These are phyloP conservation scores for Curvularia lunata DNA, from an alignment of 2,329 filamentous ascomycete species.

Conservation along the genomic window DNA sequence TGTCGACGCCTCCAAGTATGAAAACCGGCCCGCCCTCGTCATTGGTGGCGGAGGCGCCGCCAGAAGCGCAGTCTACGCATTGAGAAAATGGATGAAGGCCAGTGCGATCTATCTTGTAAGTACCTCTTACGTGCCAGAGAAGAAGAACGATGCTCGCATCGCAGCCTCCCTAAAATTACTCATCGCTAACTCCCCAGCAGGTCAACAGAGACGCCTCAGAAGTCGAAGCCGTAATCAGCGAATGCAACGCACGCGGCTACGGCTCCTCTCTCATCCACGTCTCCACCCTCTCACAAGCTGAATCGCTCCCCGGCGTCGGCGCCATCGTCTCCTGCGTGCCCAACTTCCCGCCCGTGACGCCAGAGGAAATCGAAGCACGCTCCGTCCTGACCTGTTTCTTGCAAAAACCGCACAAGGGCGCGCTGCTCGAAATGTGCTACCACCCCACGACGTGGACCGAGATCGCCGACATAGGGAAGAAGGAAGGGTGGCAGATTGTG, in stretches of 20 bases:
- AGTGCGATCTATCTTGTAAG: conserved; percentile 74
- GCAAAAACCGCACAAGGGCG: conserved; percentile 63
- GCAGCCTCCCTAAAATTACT: too few relatives aligned
- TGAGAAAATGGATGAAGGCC: conserved; percentile 72
- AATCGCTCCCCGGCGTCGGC: conserved; percentile 63
- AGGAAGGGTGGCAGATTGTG: conserved; percentile 73
- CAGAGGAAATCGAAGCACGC: conserved; percentile 67
- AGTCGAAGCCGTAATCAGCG: conserved; percentile 69
- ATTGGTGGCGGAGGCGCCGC: conserved; percentile 80
- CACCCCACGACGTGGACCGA: conserved; percentile 71
- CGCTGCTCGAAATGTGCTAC: conserved; percentile 83
- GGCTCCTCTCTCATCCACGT: conserved; percentile 68
- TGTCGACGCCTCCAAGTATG: conserved; percentile 57
- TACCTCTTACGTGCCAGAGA: too few relatives aligned
- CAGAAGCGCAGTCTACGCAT: conserved; percentile 76
- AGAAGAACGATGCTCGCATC: too few relatives aligned
- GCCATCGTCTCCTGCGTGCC: conserved; percentile 78
- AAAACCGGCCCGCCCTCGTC: conserved; percentile 70
- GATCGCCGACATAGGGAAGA: conserved; percentile 66
- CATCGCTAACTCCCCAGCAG: conserved; percentile 10
- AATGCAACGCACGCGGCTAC: conserved; percentile 66
- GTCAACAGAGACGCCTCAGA: conserved; percentile 73
- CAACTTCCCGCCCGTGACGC: conserved; percentile 72
- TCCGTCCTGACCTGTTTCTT: conserved; percentile 61
- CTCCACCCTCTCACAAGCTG: conserved; percentile 65